Base-by-base conservation (phyloP, 2,329 filamentous ascomycete species). In the Penicillium griseofulvum region DNA sequence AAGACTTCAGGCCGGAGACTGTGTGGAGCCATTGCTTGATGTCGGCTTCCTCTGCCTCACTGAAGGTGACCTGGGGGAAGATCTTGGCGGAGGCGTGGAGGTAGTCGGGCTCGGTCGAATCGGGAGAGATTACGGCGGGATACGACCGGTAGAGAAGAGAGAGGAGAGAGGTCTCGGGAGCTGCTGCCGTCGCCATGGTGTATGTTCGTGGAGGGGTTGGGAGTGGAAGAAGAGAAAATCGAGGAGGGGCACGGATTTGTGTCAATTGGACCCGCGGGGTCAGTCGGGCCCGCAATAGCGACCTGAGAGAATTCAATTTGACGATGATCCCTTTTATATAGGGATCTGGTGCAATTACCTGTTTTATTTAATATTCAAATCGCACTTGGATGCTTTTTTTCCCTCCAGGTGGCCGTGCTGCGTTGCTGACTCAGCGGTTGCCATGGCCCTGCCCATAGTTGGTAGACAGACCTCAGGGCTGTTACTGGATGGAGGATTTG, bases 1-100 rank as follows among this genome's bases (percentile, higher is more conserved):
- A 71, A 33, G 79, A 75, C 68, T 84, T 83, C 69, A 95, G 83
- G 63, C 88, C 86, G 58, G 87, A 83, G 39, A 90, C 85, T 43
- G 89, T 89, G 69, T 85, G 87, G 70, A 93, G 82, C 92, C 92
- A 97, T 80, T 94, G 88, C 76, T 88, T 86, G 73, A 96, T 88
- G 78, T 96, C 91, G 17, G 88, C 84, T 77, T 92, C 87, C 78
- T 97, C 92, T 62, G 85, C 83, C 66, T 87, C 80, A 60, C 85
- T 85, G 80, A 94, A 96, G 66, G 83, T 86, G 70, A 84, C 82
- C 60, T 82, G 77, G 61, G 83, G 80, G 77, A 91, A 85, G 68
- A 93, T 89, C 71, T 81, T 84, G 73, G 81, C 75, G 57, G 77
- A 79, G 60, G 78, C 72, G 64, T 78, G 68, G 60, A 72, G 69